Evolutionary conservation across 371 early-diverging fungal genomes (phyloP).

Genomic region (Apophysomyces ossiformis): DNA sequence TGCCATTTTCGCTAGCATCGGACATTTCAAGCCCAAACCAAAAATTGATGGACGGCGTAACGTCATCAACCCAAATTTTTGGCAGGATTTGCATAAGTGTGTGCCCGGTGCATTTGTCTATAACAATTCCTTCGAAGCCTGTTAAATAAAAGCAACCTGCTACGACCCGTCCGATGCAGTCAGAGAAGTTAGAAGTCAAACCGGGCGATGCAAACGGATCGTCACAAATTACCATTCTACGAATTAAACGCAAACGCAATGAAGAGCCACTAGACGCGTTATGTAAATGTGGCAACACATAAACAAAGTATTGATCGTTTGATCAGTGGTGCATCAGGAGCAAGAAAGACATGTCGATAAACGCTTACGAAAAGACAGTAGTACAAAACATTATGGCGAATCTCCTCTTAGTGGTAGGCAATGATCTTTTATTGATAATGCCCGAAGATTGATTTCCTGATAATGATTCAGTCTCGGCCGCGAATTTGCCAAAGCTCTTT

Average conservation of each 20-base stretch:
- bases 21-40: too few species aligned
- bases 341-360: constrained; percentile 24
- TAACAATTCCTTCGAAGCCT: too few species aligned
- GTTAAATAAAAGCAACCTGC: background rate
- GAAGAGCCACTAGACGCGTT: constrained; percentile 81
- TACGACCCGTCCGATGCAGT: background rate
- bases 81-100: too few species aligned
- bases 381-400: constrained; percentile 1
- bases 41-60: too few species aligned
- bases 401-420: background rate
- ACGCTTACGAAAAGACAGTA: constrained; percentile 31
- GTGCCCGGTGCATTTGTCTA: too few species aligned
- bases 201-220: background rate
- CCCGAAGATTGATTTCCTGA: background rate
- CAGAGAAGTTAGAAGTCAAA: background rate
- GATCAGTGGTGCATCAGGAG: constrained; percentile 43
- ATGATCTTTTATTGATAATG: background rate
- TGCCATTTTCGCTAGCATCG: too few species aligned
- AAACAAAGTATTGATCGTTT: constrained; percentile 15
- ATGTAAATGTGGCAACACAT: constrained; percentile 42
- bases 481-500: constrained; percentile 57
- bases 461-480: constrained; percentile 29
- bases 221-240: constrained; percentile 62
- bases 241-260: constrained; percentile 79
- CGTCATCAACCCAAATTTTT: too few species aligned